phyloP scores from a whole-genome alignment of 2,329 filamentous ascomycete species.

The Whalleya microplaca region DNA sequence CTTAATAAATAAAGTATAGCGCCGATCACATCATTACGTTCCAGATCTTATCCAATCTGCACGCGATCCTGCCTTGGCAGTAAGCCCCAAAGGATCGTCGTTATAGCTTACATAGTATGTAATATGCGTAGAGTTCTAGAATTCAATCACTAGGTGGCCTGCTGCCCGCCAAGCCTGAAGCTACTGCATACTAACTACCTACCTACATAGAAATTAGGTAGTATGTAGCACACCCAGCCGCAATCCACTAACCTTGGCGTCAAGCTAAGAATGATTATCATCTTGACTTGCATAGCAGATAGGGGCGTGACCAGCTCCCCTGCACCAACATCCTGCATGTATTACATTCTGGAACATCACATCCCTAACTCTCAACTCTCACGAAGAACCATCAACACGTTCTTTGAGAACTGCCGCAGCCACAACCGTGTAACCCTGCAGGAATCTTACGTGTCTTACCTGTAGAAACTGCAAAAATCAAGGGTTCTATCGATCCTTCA shows the following conservation, averaged over 20 bases:
- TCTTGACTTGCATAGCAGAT: not conserved
- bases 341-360: not conserved
- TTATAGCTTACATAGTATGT: not conserved
- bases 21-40: not conserved
- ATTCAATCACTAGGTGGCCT: no score
- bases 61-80: not conserved
- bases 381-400: not conserved
- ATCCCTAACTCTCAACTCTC: not conserved
- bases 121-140: no score
- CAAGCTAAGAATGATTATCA: not conserved
- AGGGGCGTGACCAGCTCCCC: not conserved
- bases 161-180: no score
- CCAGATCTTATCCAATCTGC: not conserved
- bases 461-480: no score
- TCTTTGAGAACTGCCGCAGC: not conserved
- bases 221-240: no score
- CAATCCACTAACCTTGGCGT: no score
- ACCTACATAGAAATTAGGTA: no score
- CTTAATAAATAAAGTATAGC: no score
- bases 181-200: no score
- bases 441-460: no score
- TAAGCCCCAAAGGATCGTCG: not conserved
- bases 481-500: no score
- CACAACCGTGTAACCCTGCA: not conserved
- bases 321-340: not conserved